phyloP scores from a whole-genome alignment of 2,329 filamentous ascomycete species.

The Thermothelomyces thermophilus region DNA sequence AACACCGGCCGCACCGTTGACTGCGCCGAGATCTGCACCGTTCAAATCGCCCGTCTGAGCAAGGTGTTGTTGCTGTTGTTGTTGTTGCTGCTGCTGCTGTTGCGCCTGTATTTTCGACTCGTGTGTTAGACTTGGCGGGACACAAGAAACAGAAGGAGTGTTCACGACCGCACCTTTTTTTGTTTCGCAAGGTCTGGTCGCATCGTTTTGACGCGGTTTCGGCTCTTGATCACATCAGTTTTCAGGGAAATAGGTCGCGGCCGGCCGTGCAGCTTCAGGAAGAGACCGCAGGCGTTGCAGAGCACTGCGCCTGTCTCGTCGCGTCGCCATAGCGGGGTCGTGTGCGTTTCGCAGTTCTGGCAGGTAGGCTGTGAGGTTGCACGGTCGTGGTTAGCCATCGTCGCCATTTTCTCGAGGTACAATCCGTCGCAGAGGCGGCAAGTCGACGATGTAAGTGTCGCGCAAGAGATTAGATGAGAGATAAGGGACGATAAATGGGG shows the following conservation, averaged over 20 bases:
- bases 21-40: conserved; percentile 54
- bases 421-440: conserved; percentile 6
- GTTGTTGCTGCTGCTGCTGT: conserved; percentile 29
- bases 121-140: too few relatives aligned
- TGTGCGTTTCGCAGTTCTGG: conserved; percentile 93
- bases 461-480: conserved; percentile 24
- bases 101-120: too few relatives aligned
- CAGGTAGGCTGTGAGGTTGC: conserved; percentile 80
- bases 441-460: conserved; percentile 4
- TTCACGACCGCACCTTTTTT: conserved; percentile 60
- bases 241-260: conserved; percentile 93
- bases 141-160: too few relatives aligned
- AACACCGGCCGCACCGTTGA: conserved; percentile 31
- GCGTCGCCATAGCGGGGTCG: conserved; percentile 92
- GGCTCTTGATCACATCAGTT: conserved; percentile 99
- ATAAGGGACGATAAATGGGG: conserved; percentile 25
- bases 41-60: conserved; percentile 40
- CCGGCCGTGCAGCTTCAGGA: conserved; percentile 92
- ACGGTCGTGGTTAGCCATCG: conserved; percentile 49
- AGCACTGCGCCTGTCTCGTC: conserved; percentile 93
- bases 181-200: conserved; percentile 70
- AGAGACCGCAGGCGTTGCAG: conserved; percentile 97
- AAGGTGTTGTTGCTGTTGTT: conserved; percentile 36
- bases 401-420: conserved; percentile 38
- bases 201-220: conserved; percentile 91